Percentiles rank a stretch among this genome's conserved stretches.
These are phyloP conservation scores for Penicillium sp. DNA, from an alignment of 2,329 filamentous ascomycete genomes.

Conservation along the genomic window DNA sequence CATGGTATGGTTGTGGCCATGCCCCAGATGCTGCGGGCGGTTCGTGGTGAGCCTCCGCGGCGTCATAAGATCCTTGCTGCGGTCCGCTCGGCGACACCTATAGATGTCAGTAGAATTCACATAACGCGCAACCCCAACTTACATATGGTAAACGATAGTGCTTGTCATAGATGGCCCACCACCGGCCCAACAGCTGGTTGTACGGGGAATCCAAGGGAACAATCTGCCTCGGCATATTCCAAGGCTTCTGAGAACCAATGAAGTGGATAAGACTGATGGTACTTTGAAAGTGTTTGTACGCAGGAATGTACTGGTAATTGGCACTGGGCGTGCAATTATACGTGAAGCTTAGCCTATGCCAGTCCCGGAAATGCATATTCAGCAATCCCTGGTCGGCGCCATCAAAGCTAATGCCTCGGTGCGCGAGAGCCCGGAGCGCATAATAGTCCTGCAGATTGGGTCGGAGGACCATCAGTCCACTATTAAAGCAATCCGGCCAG, in stretches of 20 bases:
- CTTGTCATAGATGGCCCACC: slow-evolving; percentile 93
- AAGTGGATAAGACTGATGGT: slow-evolving; percentile 92
- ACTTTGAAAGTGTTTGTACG: slow-evolving; percentile 88
- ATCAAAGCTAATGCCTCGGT: slow-evolving; percentile 89
- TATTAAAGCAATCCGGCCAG: slow-evolving; percentile 98
- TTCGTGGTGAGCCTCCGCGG: neutral
- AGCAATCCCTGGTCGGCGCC: slow-evolving; percentile 93
- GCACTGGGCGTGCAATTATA: slow-evolving; percentile 98
- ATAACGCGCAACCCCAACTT: slow-evolving; percentile 3
- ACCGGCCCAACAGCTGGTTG: slow-evolving; percentile 79
- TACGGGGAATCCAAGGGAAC: slow-evolving; percentile 53
- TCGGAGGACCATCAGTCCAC: slow-evolving; percentile 89
- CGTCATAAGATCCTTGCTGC: neutral
- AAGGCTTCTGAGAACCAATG: slow-evolving; percentile 89
- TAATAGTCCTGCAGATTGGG: slow-evolving; percentile 88
- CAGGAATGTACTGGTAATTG: slow-evolving; percentile 96
- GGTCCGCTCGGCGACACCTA: slow-evolving; percentile 1
- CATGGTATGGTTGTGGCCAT: slow-evolving; percentile 6
- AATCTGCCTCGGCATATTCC: slow-evolving; percentile 61
- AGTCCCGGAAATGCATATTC: slow-evolving; percentile 89
- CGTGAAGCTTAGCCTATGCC: slow-evolving; percentile 85
- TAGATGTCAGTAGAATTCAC: neutral
- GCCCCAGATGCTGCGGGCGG: neutral
- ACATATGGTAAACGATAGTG: slow-evolving; percentile 63
- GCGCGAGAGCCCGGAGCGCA: slow-evolving; percentile 78